A percentile compares a stretch with the other conserved stretches of the same genome.
These are phyloP conservation scores for Rhizophagus sp. DNA, from an alignment of 192 early-diverging fungal species.

Conservation along the genomic window DNA sequence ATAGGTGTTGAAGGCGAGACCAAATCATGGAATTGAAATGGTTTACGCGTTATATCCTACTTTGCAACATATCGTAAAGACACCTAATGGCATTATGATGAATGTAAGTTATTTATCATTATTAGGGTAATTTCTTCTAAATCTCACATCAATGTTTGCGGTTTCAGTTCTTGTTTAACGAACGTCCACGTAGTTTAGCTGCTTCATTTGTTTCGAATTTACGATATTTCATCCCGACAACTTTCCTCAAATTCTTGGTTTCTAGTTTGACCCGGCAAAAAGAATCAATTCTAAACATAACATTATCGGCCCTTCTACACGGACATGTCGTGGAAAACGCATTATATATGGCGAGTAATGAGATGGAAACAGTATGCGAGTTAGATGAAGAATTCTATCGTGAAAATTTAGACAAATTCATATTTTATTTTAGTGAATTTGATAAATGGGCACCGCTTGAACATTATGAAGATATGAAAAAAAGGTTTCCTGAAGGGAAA, in stretches of 20 bases:
- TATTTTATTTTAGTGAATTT: slow-evolving; percentile 74
- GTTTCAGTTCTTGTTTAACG: slow-evolving; percentile 9
- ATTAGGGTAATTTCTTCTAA: neutral
- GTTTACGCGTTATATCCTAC: slow-evolving; percentile 80
- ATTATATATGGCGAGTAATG: slow-evolving; percentile 69
- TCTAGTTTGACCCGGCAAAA: slow-evolving; percentile 41
- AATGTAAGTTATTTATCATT: slow-evolving; percentile 38
- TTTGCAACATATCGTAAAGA: slow-evolving; percentile 72
- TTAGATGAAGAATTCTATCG: slow-evolving; percentile 69
- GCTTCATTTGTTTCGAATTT: slow-evolving; percentile 1
- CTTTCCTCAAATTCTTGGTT: slow-evolving; percentile 41
- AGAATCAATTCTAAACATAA: slow-evolving; percentile 51
- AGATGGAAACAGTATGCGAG: slow-evolving; percentile 69
- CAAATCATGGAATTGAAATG: slow-evolving; percentile 61
- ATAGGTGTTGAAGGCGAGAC: slow-evolving; percentile 58
- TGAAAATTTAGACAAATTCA: slow-evolving; percentile 58
- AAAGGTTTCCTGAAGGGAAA: slow-evolving; percentile 63
- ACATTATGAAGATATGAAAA: slow-evolving; percentile 66
- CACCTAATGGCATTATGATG: slow-evolving; percentile 70
- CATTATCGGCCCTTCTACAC: slow-evolving; percentile 68
- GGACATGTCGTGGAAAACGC: slow-evolving; percentile 61
- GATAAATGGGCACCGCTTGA: slow-evolving; percentile 80
- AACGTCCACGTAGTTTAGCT: slow-evolving; percentile 36
- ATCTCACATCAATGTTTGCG: neutral
- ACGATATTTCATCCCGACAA: neutral